Evolutionary conservation across 257 asterid species (phyloP).

Genomic region (Linaria vulgaris): DNA sequence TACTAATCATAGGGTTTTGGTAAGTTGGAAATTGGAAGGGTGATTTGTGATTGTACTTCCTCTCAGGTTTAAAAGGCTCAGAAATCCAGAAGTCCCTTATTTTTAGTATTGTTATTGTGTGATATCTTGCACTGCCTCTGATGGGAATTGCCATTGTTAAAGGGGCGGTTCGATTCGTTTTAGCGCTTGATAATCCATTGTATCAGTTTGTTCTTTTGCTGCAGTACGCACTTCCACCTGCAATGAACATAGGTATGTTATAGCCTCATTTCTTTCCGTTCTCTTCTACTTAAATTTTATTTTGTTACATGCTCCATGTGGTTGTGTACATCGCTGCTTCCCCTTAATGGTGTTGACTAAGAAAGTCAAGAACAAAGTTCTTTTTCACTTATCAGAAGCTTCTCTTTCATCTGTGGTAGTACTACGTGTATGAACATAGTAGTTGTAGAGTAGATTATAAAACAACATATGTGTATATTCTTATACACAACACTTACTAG

Average conservation of each 20-base stretch:
- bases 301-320: background rate
- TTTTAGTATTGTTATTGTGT: slow-evolving; percentile 54
- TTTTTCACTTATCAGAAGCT: no score
- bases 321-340: background rate
- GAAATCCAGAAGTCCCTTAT: slow-evolving; percentile 55
- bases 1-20: background rate
- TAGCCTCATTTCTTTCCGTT: background rate
- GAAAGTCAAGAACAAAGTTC: no score
- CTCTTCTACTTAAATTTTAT: no score
- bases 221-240: slow-evolving; percentile 87
- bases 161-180: slow-evolving; percentile 56
- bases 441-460: no score
- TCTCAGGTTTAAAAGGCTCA: slow-evolving; percentile 62
- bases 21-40: background rate
- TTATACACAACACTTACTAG: no score
- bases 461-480: no score
- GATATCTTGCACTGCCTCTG: slow-evolving; percentile 64
- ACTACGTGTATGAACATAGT: no score
- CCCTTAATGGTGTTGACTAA: background rate
- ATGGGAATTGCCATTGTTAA: slow-evolving; percentile 60
- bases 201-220: slow-evolving; percentile 78
- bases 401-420: no score
- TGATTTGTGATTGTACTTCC: background rate
- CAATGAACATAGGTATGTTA: slow-evolving; percentile 76
- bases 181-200: slow-evolving; percentile 55